Conservation (phyloP, 108 stramenopile species). For the Conticribra guillardii region DNA sequence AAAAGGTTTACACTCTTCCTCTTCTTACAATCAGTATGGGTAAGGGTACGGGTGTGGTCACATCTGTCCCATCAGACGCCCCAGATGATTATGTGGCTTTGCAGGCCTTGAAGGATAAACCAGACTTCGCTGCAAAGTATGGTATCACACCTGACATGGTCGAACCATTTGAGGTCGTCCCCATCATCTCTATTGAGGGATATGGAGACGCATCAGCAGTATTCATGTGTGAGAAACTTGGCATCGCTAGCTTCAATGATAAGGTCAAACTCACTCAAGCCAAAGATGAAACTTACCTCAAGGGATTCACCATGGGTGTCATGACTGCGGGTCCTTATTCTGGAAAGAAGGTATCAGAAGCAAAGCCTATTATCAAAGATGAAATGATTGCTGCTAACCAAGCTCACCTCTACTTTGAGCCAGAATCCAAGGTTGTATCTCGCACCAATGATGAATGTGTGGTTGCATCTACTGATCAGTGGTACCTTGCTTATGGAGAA, state of each 20-base stretch:
- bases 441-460: constrained; percentile 98
- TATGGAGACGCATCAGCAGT: constrained; percentile 93
- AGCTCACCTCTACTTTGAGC: constrained; percentile 96
- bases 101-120: constrained; percentile 93
- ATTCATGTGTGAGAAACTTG: constrained; percentile 94
- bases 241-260: constrained; percentile 94
- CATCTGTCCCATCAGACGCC: constrained; percentile 98
- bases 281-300: constrained; percentile 96
- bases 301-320: constrained; percentile 96
- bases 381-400: constrained; percentile 93
- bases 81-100: constrained; percentile 98
- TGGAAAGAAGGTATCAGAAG: constrained; percentile 96
- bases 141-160: constrained; percentile 95
- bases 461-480: constrained; percentile 98
- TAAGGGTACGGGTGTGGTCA: constrained; percentile 99
- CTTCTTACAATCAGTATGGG: constrained; percentile 96
- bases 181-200: constrained; percentile 98
- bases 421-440: constrained; percentile 91
- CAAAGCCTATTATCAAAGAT: constrained; percentile 91
- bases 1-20: constrained; percentile 95
- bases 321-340: constrained; percentile 91
- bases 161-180: constrained; percentile 90
- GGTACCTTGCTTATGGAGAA: constrained; percentile 98
- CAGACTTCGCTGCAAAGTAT: constrained; percentile 95
- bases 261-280: constrained; percentile 93